Conservation (phyloP, 805 yeast genomes). For the Lipomyces kockii region DNA sequence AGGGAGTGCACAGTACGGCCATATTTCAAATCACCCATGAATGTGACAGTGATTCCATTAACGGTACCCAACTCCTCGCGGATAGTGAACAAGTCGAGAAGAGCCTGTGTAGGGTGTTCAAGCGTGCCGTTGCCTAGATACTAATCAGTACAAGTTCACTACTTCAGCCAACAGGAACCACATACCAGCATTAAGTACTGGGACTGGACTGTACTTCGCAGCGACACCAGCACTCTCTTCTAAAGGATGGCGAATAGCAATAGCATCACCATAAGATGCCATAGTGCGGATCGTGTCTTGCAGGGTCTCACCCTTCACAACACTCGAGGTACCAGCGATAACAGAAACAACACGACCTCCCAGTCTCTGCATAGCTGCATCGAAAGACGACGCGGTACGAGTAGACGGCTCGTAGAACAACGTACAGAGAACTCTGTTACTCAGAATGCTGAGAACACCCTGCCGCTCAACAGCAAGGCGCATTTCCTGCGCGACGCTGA, state of each 20-base stretch:
- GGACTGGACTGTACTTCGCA: slow-evolving; percentile 94
- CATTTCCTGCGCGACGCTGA: slow-evolving; percentile 98
- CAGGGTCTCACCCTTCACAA: slow-evolving; percentile 95
- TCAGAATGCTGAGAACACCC: slow-evolving; percentile 88
- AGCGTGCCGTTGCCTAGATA: slow-evolving; percentile 74
- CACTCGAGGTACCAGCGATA: slow-evolving; percentile 85
- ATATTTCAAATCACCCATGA: slow-evolving; percentile 97
- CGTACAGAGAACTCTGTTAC: slow-evolving; percentile 90
- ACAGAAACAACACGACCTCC: slow-evolving; percentile 97
- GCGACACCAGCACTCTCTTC: slow-evolving; percentile 92
- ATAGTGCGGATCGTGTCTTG: slow-evolving; percentile 95
- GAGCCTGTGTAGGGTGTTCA: slow-evolving; percentile 99
- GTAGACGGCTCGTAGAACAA: slow-evolving; percentile 99
- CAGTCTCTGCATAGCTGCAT: slow-evolving; percentile 99
- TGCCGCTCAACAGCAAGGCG: slow-evolving; percentile 94
- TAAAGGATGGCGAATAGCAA: slow-evolving; percentile 94
- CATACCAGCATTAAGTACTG: slow-evolving; percentile 91
- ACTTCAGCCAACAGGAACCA: not conserved
- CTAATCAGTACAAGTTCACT: not conserved
- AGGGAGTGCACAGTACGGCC: slow-evolving; percentile 99
- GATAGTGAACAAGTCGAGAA: slow-evolving; percentile 94
- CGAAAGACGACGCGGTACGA: slow-evolving; percentile 93
- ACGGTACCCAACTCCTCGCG: slow-evolving; percentile 99
- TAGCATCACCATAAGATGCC: slow-evolving; percentile 95
- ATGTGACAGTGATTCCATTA: slow-evolving; percentile 95